These are phyloP conservation scores for Citrullus amarus DNA, from an alignment of 306 rosid genomes.

Conservation along the genomic window DNA sequence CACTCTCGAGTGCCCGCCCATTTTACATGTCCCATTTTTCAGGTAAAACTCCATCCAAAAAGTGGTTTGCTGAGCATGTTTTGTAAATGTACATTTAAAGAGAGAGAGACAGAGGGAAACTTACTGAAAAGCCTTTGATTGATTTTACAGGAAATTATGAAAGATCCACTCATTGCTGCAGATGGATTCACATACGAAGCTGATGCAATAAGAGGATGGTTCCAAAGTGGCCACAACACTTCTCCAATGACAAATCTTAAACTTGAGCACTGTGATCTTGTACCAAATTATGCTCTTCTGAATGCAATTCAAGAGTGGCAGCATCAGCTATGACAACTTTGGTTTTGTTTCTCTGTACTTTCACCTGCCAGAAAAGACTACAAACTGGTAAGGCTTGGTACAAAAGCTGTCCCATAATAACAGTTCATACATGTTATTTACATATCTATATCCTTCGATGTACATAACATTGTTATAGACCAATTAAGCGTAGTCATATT, in stretches of 20 bases:
- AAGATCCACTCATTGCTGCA: constrained; percentile 84
- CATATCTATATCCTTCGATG: background rate
- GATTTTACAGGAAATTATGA: constrained; percentile 76
- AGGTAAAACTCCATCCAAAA: constrained; percentile 36
- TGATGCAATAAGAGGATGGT: constrained; percentile 87
- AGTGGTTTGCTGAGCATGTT: background rate
- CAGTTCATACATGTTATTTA: background rate
- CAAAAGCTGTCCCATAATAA: background rate
- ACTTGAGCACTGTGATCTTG: constrained; percentile 70
- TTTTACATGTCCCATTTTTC: constrained; percentile 87
- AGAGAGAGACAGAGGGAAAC: background rate
- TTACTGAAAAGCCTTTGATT: constrained; percentile 5
- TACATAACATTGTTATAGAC: background rate
- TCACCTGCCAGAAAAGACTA: background rate
- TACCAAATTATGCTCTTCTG: constrained; percentile 76
- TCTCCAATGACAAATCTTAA: constrained; percentile 96
- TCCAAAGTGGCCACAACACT: constrained; percentile 72
- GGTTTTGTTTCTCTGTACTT: background rate
- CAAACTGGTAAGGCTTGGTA: constrained; percentile 1
- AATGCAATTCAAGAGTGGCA: constrained; percentile 95
- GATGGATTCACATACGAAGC: constrained; percentile 93
- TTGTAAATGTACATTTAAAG: background rate
- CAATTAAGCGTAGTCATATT: background rate
- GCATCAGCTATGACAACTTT: constrained; percentile 27
- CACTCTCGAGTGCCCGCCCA: constrained; percentile 65